These are phyloP conservation scores for Phytophthora cryptogea DNA, from an alignment of 352 stramenopile genomes.

Conservation along the genomic window DNA sequence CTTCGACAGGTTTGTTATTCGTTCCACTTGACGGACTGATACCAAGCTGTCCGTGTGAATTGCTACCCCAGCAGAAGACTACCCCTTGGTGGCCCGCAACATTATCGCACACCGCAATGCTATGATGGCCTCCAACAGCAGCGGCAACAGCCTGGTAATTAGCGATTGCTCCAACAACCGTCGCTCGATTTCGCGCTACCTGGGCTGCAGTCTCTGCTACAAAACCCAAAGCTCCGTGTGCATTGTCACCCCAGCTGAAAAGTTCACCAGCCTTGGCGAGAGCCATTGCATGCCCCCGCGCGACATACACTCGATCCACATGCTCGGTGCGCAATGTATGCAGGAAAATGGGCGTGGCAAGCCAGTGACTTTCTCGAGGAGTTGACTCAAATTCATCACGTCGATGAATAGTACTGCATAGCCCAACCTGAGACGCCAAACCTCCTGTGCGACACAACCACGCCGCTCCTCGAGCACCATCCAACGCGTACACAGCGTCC, in stretches of 20 bases:
- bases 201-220: slow-evolving; percentile 44
- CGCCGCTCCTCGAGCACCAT: slow-evolving; percentile 49
- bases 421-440: slow-evolving; percentile 62
- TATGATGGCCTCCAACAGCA: slow-evolving; percentile 66
- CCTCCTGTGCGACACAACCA: slow-evolving; percentile 83
- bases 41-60: slow-evolving; percentile 72
- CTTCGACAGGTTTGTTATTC: slow-evolving; percentile 8
- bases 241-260: slow-evolving; percentile 95
- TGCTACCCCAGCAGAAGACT: slow-evolving; percentile 79
- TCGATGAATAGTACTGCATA: slow-evolving; percentile 50
- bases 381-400: slow-evolving; percentile 50
- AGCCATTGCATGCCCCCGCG: slow-evolving; percentile 66
- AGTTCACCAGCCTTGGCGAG: slow-evolving; percentile 86
- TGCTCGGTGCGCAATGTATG: slow-evolving; percentile 65
- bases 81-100: slow-evolving; percentile 69
- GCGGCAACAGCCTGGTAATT: slow-evolving; percentile 65
- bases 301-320: slow-evolving; percentile 54
- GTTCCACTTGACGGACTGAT: slow-evolving; percentile 13
- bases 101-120: slow-evolving; percentile 65
- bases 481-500: slow-evolving; percentile 75
- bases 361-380: slow-evolving; percentile 65
- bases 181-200: slow-evolving; percentile 58
- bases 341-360: slow-evolving; percentile 71
- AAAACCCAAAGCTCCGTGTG: slow-evolving; percentile 85
- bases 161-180: slow-evolving; percentile 53